A percentile compares a stretch with the other conserved stretches of the same genome.
phyloP scores from a whole-genome alignment of 305 asterid genomes.

The Nicotiana rustica region DNA sequence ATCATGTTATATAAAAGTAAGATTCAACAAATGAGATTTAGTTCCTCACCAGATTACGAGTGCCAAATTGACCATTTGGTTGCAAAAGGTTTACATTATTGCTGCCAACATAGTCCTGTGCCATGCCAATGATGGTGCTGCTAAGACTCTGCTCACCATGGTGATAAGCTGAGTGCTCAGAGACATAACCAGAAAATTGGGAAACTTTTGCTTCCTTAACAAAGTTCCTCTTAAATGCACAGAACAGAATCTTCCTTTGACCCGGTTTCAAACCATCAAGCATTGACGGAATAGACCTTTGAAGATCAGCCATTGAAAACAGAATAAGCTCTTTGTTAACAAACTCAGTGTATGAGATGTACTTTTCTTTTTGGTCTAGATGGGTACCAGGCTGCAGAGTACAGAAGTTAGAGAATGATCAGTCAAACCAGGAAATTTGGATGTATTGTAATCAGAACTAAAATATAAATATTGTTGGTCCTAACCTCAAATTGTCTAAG shows the following conservation, averaged over 20 bases:
- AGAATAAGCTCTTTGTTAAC: conserved; percentile 93
- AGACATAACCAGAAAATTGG: conserved; percentile 92
- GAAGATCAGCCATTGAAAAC: conserved; percentile 94
- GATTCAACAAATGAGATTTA: neutral
- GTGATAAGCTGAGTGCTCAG: conserved; percentile 97
- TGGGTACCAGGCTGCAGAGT: conserved; percentile 86
- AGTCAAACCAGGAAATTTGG: neutral
- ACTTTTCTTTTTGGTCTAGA: conserved; percentile 75
- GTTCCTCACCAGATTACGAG: conserved; percentile 73
- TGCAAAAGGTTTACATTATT: conserved; percentile 86
- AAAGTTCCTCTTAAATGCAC: conserved; percentile 90
- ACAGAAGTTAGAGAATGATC: neutral
- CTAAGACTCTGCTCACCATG: conserved; percentile 97
- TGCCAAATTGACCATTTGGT: conserved; percentile 96
- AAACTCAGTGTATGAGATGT: conserved; percentile 81
- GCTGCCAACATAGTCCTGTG: conserved; percentile 91
- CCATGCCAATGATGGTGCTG: conserved; percentile 92
- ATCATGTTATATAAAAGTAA: conserved; percentile 9
- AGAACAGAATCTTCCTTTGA: conserved; percentile 91
- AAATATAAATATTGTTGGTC: neutral
- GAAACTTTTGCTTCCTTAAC: conserved; percentile 84
- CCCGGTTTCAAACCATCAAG: conserved; percentile 99
- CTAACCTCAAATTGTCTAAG: conserved; percentile 90
- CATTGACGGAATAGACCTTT: conserved; percentile 98
- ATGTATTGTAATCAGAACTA: neutral